Conservation (phyloP, 148 eudicot genomes). For the Simmondsia chinensis region DNA sequence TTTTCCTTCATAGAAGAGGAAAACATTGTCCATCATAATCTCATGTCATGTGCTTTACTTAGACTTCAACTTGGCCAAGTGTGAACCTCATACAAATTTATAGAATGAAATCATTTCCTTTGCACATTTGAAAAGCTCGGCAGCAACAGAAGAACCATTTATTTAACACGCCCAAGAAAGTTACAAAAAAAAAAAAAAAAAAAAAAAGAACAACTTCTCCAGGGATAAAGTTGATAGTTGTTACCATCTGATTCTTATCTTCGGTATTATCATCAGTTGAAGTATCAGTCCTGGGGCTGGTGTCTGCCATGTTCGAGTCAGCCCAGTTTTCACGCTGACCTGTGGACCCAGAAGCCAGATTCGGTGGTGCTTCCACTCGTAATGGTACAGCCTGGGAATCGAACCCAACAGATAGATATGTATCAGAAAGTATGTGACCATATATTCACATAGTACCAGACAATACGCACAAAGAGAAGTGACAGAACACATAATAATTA, state of each 20-base stretch:
- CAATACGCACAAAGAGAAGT: slow-evolving; percentile 8
- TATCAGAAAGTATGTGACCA: slow-evolving; percentile 2
- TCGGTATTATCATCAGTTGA: slow-evolving; percentile 68
- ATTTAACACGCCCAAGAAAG: no score
- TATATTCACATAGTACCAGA: slow-evolving; percentile 15
- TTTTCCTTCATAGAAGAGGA: no score
- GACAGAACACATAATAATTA: background rate
- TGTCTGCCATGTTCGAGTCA: slow-evolving; percentile 73
- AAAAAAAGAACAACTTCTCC: no score
- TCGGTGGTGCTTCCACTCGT: slow-evolving; percentile 32
- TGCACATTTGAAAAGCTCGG: no score
- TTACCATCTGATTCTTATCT: slow-evolving; percentile 57
- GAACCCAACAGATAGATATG: no score
- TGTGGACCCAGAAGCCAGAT: slow-evolving; percentile 27
- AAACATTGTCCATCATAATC: no score
- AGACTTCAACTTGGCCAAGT: no score
- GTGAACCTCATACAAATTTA: no score
- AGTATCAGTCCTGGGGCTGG: slow-evolving; percentile 70
- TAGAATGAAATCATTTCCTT: no score
- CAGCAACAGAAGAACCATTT: no score
- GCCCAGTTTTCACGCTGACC: slow-evolving; percentile 56
- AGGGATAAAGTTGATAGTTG: background rate
- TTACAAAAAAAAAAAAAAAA: no score
- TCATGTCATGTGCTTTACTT: no score
- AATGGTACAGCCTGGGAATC: slow-evolving; percentile 30